Evolutionary conservation across 768 basidiomycete genomes (phyloP), one percentile per base, ranked within the genome.

Genomic region (Tylopilus subfusipes): DNA sequence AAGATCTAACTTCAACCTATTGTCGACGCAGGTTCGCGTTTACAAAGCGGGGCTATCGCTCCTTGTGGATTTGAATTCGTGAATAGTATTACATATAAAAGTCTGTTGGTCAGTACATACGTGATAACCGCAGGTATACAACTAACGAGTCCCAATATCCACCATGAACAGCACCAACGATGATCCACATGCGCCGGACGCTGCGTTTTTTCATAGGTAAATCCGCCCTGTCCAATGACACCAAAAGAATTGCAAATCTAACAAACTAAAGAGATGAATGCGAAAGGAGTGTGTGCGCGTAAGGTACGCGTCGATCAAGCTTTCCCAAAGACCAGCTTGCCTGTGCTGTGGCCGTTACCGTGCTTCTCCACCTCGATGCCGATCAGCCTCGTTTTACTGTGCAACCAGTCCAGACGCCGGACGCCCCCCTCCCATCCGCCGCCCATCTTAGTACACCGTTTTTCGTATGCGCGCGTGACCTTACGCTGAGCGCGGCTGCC

Each of bases 381-480:
- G 30, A 82, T 73, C 34, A 88, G 64, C 43, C 74, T 70, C 30
- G 81, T 84, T 63, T 83, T 85, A 30, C 78, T 76, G 19, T 81
- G 81, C 42, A 88, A 72, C 78, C 82, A 86, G 70, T 88, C 86
- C 14, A 87, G 67, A 47, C 86, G 72, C 43, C 83, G 76, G 27
- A 88, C 82, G n/a, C 86, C 86, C 19, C 76, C 76, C 25, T 85
- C 83, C 84, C 84, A 85, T 13, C 82, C 84, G 2, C 81, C 84
- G 25, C 83, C 84, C 84, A 80, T 76, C 59, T 74, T 76, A 52
- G 73, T 71, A 55, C 86, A 88, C 30, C 86, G 73, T 57, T 76
- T 76, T 65, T 86, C 81, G 60, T 86, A 88, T 31, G 84, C 83
- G 25, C 74, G 74, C 18, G 83, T 76, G 18, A 83, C 78, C 57